A percentile compares a stretch with the other conserved stretches of the same genome.
These are phyloP conservation scores for Neofusicoccum cordaticola DNA, from an alignment of 2,329 filamentous ascomycete genomes.

Conservation along the genomic window DNA sequence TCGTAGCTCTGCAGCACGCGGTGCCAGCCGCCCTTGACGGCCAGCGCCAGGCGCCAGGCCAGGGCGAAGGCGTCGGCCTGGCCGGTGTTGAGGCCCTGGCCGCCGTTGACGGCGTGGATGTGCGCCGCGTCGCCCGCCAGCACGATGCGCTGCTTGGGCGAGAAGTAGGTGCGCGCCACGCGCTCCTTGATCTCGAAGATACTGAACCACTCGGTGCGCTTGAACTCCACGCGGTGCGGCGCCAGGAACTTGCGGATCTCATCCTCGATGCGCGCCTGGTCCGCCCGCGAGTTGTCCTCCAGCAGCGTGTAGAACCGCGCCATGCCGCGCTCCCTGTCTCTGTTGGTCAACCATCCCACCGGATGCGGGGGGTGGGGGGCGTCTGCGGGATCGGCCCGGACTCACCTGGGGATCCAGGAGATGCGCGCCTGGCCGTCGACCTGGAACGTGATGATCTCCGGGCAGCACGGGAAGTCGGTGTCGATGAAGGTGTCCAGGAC, in stretches of 20 bases:
- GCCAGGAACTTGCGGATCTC: constrained; percentile 44
- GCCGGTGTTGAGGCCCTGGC: constrained; percentile 26
- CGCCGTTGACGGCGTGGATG: constrained; percentile 26
- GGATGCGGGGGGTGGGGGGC: no score
- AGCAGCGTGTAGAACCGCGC: constrained; percentile 49
- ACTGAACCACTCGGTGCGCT: constrained; percentile 50
- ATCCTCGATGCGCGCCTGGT: constrained; percentile 35
- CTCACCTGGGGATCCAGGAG: constrained; percentile 46
- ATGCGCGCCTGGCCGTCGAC: constrained; percentile 46
- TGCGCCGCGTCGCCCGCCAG: constrained; percentile 25
- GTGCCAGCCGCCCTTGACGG: background rate
- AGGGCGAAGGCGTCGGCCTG: constrained; percentile 23
- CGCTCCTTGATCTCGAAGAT: constrained; percentile 42
- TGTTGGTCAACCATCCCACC: no score
- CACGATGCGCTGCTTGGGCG: constrained; percentile 21
- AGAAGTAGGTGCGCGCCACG: constrained; percentile 21
- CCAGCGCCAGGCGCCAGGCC: constrained; percentile 21
- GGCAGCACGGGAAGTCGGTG: constrained; percentile 47
- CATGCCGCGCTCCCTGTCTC: constrained; percentile 41
- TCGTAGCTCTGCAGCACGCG: constrained; percentile 43
- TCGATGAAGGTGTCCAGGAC: constrained; percentile 51
- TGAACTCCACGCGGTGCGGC: constrained; percentile 44
- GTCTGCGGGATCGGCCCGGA: no score
- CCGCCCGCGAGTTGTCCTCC: constrained; percentile 41
- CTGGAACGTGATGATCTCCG: constrained; percentile 51